Evolutionary conservation across 192 early-diverging fungal species (phyloP), one percentile per base, ranked within the genome.

Genomic region (Kappamyces sp.): DNA sequence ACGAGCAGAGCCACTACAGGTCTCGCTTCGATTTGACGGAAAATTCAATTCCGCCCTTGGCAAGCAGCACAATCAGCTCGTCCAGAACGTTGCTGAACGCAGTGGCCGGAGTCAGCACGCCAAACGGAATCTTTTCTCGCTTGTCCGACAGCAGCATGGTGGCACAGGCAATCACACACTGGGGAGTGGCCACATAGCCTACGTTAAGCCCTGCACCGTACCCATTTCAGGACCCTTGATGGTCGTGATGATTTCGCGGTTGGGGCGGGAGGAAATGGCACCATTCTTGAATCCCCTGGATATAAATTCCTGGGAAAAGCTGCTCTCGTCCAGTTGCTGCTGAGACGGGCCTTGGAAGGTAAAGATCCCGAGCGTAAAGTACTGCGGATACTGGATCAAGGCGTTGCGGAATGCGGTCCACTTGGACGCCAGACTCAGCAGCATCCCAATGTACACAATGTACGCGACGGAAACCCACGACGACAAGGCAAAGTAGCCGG

Each of bases 161-260:
- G 5, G 83, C 83, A 60, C 73, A 71, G 51, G 77, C 71, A 43
- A 85, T 64, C 3, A 74, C 69, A 40, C 75, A 67, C 42, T 74
- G 74, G 39, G 84, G 80, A 4, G 86, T 87, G 29, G 83, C 69
- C 2, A 79, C 76, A 62, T 87, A 86, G 4, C 22, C 22, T 22
- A 22, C 22, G 22, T 22, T 22, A 22, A 22, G 22, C 22, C 22
- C 22, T 22, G 22, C 22, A 22, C 22, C 22, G 22, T 22, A 22
- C 79, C 86, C 45, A 72, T 65, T 68, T 87, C 84, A n/a, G 86
- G 86, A 4, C 84, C 86, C 51, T 53, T 60, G 7, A 86, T 77
- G 3, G 68, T 71, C 0, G 75, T 73, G 3, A 72, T 65, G 37
- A 85, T 79, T 14, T 70, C 63, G 14, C 41, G 49, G 8, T 73